These are phyloP conservation scores for Mortierella sp. DNA, from an alignment of 371 early-diverging fungal species.

Conservation along the genomic window DNA sequence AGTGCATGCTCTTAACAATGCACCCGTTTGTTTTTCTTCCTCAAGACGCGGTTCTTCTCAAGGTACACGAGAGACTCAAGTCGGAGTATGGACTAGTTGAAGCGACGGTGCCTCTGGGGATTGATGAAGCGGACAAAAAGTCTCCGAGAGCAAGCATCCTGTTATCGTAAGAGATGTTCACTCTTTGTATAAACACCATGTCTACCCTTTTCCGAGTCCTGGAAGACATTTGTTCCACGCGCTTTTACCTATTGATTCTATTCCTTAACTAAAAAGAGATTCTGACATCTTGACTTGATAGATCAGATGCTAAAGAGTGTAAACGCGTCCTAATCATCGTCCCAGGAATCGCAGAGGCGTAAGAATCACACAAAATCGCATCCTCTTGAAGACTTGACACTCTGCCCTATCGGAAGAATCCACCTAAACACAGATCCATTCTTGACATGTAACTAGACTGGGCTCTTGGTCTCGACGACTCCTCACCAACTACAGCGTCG, in stretches of 20 bases:
- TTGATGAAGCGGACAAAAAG: conserved; percentile 9
- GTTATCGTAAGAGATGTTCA: conserved; percentile 18
- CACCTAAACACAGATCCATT: no score
- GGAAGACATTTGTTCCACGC: no score
- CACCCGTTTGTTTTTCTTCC: neutral
- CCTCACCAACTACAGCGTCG: conserved; percentile 20
- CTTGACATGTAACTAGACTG: conserved; percentile 3
- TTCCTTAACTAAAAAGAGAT: no score
- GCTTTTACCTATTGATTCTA: no score
- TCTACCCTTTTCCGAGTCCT: no score
- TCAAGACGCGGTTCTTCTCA: neutral
- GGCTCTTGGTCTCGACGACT: conserved; percentile 44
- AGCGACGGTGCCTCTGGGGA: conserved; percentile 16
- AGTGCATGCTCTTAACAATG: neutral
- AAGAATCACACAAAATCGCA: no score
- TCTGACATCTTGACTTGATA: conserved; percentile 7
- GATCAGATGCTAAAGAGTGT: conserved; percentile 13
- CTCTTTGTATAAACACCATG: no score
- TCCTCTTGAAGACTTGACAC: no score
- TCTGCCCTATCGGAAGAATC: no score
- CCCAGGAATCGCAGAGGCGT: conserved; percentile 31
- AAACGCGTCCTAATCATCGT: conserved; percentile 33
- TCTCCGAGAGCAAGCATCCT: conserved; percentile 32
- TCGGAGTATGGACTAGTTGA: conserved; percentile 18
- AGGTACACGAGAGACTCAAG: conserved; percentile 7